These are phyloP conservation scores for Ogataea degrootiae DNA, from an alignment of 805 yeast genomes.

Conservation along the genomic window DNA sequence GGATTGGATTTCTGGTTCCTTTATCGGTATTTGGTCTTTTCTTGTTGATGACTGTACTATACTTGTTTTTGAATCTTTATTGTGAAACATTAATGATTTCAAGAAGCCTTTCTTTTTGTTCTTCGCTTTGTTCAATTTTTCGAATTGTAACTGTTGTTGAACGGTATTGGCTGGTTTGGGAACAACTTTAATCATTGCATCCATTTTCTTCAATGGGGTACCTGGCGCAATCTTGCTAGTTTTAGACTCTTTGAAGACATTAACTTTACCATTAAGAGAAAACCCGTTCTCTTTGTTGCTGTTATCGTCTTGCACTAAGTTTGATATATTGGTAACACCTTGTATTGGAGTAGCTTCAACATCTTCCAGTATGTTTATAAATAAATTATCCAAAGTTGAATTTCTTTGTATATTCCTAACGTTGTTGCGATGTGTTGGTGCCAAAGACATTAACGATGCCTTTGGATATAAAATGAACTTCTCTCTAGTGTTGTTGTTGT, in stretches of 20 bases:
- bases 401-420: slow-evolving; percentile 1
- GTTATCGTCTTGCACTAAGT: slow-evolving; percentile 8
- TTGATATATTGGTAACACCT: slow-evolving; percentile 27
- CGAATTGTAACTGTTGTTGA: neutral
- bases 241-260: slow-evolving; percentile 44
- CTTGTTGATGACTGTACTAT: neutral
- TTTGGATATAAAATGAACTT: slow-evolving; percentile 28
- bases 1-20: neutral
- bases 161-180: slow-evolving; percentile 6
- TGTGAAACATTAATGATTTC: slow-evolving; percentile 3
- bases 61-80: neutral
- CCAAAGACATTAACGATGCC: slow-evolving; percentile 29
- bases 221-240: slow-evolving; percentile 50
- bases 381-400: slow-evolving; percentile 22
- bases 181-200: slow-evolving; percentile 27
- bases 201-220: slow-evolving; percentile 65
- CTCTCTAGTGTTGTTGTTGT: slow-evolving; percentile 8
- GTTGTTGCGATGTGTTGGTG: neutral
- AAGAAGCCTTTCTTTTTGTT: slow-evolving; percentile 7
- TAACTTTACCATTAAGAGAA: slow-evolving; percentile 44
- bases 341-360: slow-evolving; percentile 29
- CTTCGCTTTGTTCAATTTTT: too few relatives aligned
- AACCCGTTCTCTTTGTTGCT: slow-evolving; percentile 35
- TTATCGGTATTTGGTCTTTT: neutral
- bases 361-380: slow-evolving; percentile 24